phyloP scores from a whole-genome alignment of 106 monocot genomes.

The Dendrobium chrysotoxum region DNA sequence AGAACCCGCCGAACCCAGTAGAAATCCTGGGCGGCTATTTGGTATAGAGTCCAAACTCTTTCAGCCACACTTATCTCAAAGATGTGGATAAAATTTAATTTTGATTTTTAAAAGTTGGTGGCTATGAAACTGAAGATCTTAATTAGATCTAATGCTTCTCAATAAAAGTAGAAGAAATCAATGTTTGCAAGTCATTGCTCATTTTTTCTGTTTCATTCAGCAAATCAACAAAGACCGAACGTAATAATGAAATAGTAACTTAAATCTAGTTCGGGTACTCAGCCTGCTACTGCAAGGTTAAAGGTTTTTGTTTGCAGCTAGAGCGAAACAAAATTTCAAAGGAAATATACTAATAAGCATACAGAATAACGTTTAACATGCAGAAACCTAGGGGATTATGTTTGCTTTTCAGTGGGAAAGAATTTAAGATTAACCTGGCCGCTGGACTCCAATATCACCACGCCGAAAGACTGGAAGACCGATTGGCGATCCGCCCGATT shows the following conservation, averaged over 20 bases:
- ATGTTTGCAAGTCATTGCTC: too few species aligned
- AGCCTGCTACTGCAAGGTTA: neutral
- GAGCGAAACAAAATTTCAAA: neutral
- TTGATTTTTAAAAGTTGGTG: too few species aligned
- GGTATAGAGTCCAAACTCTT: too few species aligned
- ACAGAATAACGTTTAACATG: neutral
- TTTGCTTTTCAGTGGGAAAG: neutral
- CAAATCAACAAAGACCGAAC: too few species aligned
- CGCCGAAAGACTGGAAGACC: constrained; percentile 66
- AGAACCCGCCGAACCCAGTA: too few species aligned
- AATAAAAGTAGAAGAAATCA: too few species aligned
- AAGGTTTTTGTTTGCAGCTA: neutral
- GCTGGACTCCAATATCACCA: constrained; percentile 42
- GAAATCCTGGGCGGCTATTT: too few species aligned
- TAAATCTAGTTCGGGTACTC: neutral
- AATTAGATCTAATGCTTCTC: too few species aligned
- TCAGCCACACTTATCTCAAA: too few species aligned
- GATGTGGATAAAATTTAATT: too few species aligned
- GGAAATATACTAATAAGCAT: neutral
- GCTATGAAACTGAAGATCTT: too few species aligned
- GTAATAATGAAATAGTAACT: neutral
- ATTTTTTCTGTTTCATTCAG: too few species aligned
- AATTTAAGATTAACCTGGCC: constrained; percentile 29
- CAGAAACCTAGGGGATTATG: neutral
- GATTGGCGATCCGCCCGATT: constrained; percentile 32